Conservation (phyloP, 2,329 filamentous ascomycete genomes). For the Emericellopsis cladophorae region DNA sequence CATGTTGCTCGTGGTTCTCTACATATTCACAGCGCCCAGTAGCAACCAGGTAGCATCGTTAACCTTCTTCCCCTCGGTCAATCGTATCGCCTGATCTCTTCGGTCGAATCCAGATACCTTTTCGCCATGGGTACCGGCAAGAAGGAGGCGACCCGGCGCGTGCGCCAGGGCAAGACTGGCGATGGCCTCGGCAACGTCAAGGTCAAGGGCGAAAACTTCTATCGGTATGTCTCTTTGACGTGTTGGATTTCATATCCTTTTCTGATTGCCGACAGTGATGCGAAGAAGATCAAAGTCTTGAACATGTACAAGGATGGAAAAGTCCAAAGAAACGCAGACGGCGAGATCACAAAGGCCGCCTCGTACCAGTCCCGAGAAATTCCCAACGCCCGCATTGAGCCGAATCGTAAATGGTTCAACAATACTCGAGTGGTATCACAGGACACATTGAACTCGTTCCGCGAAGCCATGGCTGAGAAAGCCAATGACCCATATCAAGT, state of each 20-base stretch:
- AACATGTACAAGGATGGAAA: slow-evolving; percentile 87
- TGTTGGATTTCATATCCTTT: neutral
- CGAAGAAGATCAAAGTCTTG: slow-evolving; percentile 79
- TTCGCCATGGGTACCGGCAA: slow-evolving; percentile 72
- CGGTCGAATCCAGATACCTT: neutral
- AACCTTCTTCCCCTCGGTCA: neutral
- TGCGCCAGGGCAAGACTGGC: slow-evolving; percentile 71
- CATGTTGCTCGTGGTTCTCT: too few relatives aligned
- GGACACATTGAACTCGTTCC: slow-evolving; percentile 74
- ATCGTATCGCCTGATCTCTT: slow-evolving; percentile 5
- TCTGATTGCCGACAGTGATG: slow-evolving; percentile 28
- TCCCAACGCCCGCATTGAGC: slow-evolving; percentile 79
- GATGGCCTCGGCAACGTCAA: slow-evolving; percentile 89
- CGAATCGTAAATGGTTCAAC: slow-evolving; percentile 95
- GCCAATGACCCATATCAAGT: slow-evolving; percentile 85
- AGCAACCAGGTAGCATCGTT: too few relatives aligned
- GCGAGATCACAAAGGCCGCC: slow-evolving; percentile 75
- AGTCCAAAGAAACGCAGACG: slow-evolving; percentile 66
- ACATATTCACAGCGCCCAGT: too few relatives aligned
- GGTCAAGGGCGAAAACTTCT: slow-evolving; percentile 97
- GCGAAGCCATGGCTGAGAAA: slow-evolving; percentile 84
- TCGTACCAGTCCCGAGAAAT: slow-evolving; percentile 72
- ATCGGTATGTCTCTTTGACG: slow-evolving; percentile 43
- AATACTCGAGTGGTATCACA: slow-evolving; percentile 86
- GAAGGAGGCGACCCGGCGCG: slow-evolving; percentile 75